Conservation (phyloP, 1,284 basidiomycete genomes). For the Boletellus deceptivus region DNA sequence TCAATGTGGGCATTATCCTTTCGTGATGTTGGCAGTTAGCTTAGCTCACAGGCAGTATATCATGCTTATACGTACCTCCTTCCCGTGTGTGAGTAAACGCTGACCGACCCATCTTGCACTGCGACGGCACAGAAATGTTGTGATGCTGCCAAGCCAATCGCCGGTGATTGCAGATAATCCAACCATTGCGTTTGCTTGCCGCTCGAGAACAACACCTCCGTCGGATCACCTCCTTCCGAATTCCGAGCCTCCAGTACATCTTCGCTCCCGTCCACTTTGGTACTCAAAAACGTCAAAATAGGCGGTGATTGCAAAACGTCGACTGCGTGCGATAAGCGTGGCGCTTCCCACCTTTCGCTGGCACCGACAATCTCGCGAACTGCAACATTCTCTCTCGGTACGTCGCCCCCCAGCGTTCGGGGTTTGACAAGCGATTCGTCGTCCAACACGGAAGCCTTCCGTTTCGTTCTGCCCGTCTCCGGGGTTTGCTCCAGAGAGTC, state of each 20-base stretch:
- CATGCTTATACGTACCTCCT: conserved; percentile 52
- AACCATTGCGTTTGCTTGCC: conserved; percentile 80
- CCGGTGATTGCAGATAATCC: conserved; percentile 78
- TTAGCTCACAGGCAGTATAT: background rate
- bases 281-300: conserved; percentile 56
- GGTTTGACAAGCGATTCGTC: conserved; percentile 48
- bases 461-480: conserved; percentile 41
- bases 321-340: conserved; percentile 21
- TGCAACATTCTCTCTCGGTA: conserved; percentile 45
- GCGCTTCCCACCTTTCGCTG: conserved; percentile 20
- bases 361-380: conserved; percentile 50
- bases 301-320: conserved; percentile 47
- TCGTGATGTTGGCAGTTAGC: conserved; percentile 7
- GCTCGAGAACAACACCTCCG: conserved; percentile 65
- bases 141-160: conserved; percentile 65
- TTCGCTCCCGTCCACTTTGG: conserved; percentile 61
- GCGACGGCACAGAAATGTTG: conserved; percentile 71
- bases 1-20: conserved; percentile 73
- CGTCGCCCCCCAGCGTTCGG: conserved; percentile 72
- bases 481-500: conserved; percentile 31
- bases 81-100: conserved; percentile 78
- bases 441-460: conserved; percentile 47
- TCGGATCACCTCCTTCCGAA: conserved; percentile 61
- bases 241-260: conserved; percentile 81
- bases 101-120: conserved; percentile 72